Evolutionary conservation across 768 basidiomycete genomes (phyloP), one percentile per base, ranked within the genome.

Genomic region (Boletus pseudopeckii): DNA sequence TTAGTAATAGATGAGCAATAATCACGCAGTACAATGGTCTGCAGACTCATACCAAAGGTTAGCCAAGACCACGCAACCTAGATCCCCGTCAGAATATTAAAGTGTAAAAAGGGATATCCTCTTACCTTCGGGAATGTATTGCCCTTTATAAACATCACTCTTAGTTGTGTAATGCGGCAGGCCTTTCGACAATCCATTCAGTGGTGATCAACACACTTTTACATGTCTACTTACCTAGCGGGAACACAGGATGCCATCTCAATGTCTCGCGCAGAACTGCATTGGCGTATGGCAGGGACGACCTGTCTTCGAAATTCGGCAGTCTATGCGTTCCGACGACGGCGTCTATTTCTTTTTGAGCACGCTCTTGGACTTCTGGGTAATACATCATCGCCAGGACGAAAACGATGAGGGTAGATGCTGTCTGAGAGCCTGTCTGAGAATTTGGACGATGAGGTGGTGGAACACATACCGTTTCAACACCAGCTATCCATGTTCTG

Each of bases 221-320:
- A 6, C 32, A 24, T 15, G 28, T 44, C 32, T 41, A 48, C 63
- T 52, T 46, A 59, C 68, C 70, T 50, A 69, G 50, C 5, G 68
- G 68, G 54, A 71, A 65, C 9, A 69, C 70, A 6, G 68, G 68
- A 41, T 71, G 65, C 68, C 68, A 69, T 45, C 68, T 68, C 44
- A 70, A 34, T 17, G 67, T 71, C 61, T 72, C 73, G 34, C 72
- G 72, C 47, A 74, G 38, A 48, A 73, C 49, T 18, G 72, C 71
- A 3, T 66, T 62, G 1, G 72, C 46, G 40, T 71, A 73, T 28
- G 69, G 71, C 41, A 74, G 50, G 4, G 59, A 60, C 7, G 57
- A 5, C 32, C 63, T 52, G 52, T 74, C 73, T 18, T 52, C 60
- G 24, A 68, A 65, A 24, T 58, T 37, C 1, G 71, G 66, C 5